Evolutionary conservation across 306 rosid species (phyloP), one percentile per base, ranked within the genome.

Genomic region (Inga leiocalycina): DNA sequence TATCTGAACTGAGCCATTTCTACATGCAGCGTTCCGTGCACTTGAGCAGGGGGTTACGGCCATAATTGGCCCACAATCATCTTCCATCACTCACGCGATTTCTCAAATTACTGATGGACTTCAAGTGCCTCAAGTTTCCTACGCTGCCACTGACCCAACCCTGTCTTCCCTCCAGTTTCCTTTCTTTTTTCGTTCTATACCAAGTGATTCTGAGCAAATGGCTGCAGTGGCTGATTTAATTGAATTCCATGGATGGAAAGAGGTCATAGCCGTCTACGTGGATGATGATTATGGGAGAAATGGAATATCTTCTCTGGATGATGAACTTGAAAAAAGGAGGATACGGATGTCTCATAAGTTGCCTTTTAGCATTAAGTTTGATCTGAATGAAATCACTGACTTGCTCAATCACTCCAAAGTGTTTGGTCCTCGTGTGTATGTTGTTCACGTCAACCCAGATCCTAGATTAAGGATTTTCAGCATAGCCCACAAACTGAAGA

Each of bases 241-340:
- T 12, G 91, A 92, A 13, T 91, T 90, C 35, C 78, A 91, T 78
- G 97, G 82, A 75, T 96, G 99, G 99, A 96, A 91, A 87, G 91
- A 92, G 79, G 94, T 96, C 78, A 91, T 91, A 81, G 92, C 78
- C 66, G 71, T 96, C 68, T 94, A 24, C 86, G 80, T 92, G 85
- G 99, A 96, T 75, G 92, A 91, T 27, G 94, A 96, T 79, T 92
- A 91, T 84, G 99, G 99, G 32, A 90, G 99, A 87, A 96, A 94
- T 71, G 98, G 97, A 79, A 81, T 96, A 84, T 86, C 92, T 82
- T 82, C 87, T 70, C 85, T 96, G 84, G 88, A 79, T 54, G 93
- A 94, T 76, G 95, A 92, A 68, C 98, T 96, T 82, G 90, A 87
- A 51, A 89, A 79, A 43, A 89, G 76, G 83, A 81, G 71, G 78